Evolutionary conservation across 1,284 basidiomycete species (phyloP).

Genomic region (Entoloma clypeatum): DNA sequence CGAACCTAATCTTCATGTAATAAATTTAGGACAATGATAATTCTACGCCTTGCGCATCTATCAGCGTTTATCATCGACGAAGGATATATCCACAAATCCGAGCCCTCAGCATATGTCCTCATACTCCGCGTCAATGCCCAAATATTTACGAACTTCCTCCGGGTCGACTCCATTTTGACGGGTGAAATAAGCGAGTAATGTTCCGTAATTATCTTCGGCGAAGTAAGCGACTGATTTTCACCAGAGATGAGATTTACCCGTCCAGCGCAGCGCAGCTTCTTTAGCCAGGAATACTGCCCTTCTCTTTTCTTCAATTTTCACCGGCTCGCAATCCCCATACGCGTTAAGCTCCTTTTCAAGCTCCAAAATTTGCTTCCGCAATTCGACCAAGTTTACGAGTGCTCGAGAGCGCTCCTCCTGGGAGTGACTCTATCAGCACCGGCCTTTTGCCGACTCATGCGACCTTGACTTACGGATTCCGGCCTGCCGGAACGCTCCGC

Average conservation of each 20-base stretch:
- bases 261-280: conserved; percentile 81
- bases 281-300: conserved; percentile 69
- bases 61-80: not conserved
- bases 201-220: conserved; percentile 56
- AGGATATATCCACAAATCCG: not conserved
- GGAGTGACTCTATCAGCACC: conserved; percentile 11
- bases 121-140: conserved; percentile 68
- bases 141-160: conserved; percentile 58
- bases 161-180: conserved; percentile 54
- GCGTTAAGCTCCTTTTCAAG: conserved; percentile 67
- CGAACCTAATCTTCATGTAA: no score
- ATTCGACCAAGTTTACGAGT: conserved; percentile 45
- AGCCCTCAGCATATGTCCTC: conserved; percentile 60
- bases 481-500: conserved; percentile 54
- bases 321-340: conserved; percentile 81
- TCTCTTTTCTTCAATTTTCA: conserved; percentile 71
- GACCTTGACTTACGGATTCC: conserved; percentile 62
- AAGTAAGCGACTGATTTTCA: not conserved
- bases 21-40: no score
- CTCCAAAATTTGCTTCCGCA: conserved; percentile 52
- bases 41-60: not conserved
- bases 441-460: conserved; percentile 1
- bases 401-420: conserved; percentile 55
- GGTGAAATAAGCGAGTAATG: conserved; percentile 61
- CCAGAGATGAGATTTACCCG: conserved; percentile 47